Evolutionary conservation across 176 grass and related monocot genomes (phyloP), one percentile per base, ranked within the genome.

Genomic region (Urochloa ruziziensis): DNA sequence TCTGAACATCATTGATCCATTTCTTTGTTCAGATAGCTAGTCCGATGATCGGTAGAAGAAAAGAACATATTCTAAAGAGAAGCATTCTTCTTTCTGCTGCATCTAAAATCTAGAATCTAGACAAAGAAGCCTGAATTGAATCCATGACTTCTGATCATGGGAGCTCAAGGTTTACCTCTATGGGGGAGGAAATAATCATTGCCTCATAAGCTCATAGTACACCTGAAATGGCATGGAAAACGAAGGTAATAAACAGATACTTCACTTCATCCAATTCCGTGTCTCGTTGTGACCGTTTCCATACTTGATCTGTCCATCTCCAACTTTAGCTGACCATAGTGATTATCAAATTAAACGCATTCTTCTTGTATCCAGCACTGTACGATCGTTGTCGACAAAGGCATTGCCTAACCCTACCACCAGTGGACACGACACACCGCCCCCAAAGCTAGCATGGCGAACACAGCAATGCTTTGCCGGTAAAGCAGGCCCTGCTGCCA

Each of bases 31-130:
- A 13, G 33, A 29, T 9, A 46, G 33, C 23, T 9, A 46, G 34
- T 47, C 9, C 21, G 24, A 27, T 64, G 5, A 28, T 70, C 78
- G 0, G 17, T 25, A 1, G 34, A 77, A 64, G 83, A 47, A 85
- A 89, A 71, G 83, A 82, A 82, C 56, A 63, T 70, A 36, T 77
- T 8, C 77, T 24, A 81, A 85, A 62, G 70, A 42, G 3, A 12
- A 1, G 43, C 18, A 1, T 16, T 33, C 9, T 52, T 14, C 67
- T 37, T 28, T 13, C 30, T 48, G 60, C 10, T 56, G 7, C 44
- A 40, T 27, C 43, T 71, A 24, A 2, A 32, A 43, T n/a, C 24
- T 43, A 64, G 43, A 57, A 74, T 67, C 18, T 27, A 68, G 61
- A 28, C 19, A 32, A 18, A 32, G 15, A 13, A 34, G 7, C 28